Evolutionary conservation across 805 yeast species (phyloP).

Genomic region (Dipodascopsis uninucleata): DNA sequence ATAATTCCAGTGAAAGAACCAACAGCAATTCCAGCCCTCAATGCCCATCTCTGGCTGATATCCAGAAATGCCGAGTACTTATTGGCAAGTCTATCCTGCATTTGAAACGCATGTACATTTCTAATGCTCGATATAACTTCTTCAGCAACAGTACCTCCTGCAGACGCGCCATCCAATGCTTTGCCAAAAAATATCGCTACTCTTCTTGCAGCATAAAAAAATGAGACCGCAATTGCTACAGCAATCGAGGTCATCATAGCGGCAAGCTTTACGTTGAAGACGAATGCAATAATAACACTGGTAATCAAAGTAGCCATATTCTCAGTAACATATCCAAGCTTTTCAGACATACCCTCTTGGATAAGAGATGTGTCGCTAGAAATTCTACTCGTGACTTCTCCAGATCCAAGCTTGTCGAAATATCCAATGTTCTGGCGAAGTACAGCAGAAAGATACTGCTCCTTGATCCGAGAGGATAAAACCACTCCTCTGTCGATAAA

Average conservation of each 20-base stretch:
- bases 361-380: constrained; percentile 41
- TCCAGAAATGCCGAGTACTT: constrained; percentile 36
- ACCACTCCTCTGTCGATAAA: constrained; percentile 43
- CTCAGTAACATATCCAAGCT: constrained; percentile 37
- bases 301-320: constrained; percentile 42
- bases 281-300: constrained; percentile 40
- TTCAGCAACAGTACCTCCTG: constrained; percentile 39
- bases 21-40: constrained; percentile 26
- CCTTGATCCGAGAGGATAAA: constrained; percentile 41
- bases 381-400: constrained; percentile 45
- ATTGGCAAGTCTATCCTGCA: constrained; percentile 38
- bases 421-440: constrained; percentile 43
- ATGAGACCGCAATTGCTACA: constrained; percentile 33
- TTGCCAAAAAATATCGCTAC: constrained; percentile 29
- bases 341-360: constrained; percentile 44
- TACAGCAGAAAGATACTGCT: constrained; percentile 38
- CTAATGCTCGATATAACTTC: constrained; percentile 41
- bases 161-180: constrained; percentile 22
- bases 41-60: constrained; percentile 30
- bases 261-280: constrained; percentile 39
- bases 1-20: constrained; percentile 39
- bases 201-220: constrained; percentile 36
- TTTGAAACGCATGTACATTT: constrained; percentile 44
- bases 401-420: constrained; percentile 43
- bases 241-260: constrained; percentile 38